Percentiles rank a stretch among this genome's conserved stretches.
phyloP scores from a whole-genome alignment of 1,284 basidiomycete genomes.

The Ceratobasidium sp. region DNA sequence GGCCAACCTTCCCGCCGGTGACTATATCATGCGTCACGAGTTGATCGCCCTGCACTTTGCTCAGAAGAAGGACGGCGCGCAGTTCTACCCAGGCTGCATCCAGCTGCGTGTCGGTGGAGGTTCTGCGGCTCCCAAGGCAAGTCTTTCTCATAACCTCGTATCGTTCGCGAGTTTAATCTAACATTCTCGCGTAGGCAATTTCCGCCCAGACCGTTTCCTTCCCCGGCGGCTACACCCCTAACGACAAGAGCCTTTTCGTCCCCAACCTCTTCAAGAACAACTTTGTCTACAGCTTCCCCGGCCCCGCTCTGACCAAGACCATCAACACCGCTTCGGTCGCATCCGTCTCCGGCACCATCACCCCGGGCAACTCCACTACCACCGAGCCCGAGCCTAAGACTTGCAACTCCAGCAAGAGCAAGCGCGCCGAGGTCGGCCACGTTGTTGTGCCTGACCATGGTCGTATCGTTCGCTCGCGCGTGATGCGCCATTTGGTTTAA shows the following conservation, averaged over 20 bases:
- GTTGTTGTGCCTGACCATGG: constrained; percentile 15
- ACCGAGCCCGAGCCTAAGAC: background rate
- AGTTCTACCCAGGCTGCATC: constrained; percentile 78
- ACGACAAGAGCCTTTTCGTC: constrained; percentile 46
- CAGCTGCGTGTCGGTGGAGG: constrained; percentile 70
- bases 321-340: constrained; percentile 1
- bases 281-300: constrained; percentile 47
- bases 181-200: background rate
- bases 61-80: constrained; percentile 65
- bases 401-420: constrained; percentile 8
- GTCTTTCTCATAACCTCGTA: background rate
- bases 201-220: constrained; percentile 46
- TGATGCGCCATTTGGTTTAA: constrained; percentile 14
- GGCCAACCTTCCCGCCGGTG: constrained; percentile 68
- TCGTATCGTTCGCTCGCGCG: constrained; percentile 19
- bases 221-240: constrained; percentile 50
- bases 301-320: constrained; percentile 41
- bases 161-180: background rate
- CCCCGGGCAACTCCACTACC: background rate
- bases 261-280: constrained; percentile 33
- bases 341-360: background rate
- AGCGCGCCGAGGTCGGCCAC: background rate
- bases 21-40: constrained; percentile 79
- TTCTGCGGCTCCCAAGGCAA: constrained; percentile 19
- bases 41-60: constrained; percentile 78